phyloP scores from a whole-genome alignment of 2,329 filamentous ascomycete genomes.

The Penicillium sp. region DNA sequence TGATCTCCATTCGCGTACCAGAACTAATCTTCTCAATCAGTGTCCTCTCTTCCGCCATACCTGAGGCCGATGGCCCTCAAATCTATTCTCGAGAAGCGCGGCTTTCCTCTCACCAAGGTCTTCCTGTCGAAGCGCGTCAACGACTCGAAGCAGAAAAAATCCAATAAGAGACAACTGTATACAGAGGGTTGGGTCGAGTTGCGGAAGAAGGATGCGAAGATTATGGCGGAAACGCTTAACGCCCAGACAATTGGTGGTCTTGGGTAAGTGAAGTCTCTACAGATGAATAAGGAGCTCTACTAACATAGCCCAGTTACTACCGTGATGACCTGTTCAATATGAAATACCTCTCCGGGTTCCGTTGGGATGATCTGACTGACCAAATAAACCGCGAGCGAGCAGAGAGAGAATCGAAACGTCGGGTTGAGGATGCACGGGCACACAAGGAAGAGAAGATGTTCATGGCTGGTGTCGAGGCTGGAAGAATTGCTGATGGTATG shows the following conservation, averaged over 20 bases:
- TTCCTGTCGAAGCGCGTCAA: background rate
- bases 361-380: slow-evolving; percentile 41
- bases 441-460: slow-evolving; percentile 48
- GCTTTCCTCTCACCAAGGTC: slow-evolving; percentile 41
- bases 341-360: slow-evolving; percentile 45
- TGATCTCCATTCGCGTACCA: slow-evolving; percentile 12
- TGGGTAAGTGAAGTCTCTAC: slow-evolving; percentile 2
- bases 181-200: slow-evolving; percentile 52
- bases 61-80: slow-evolving; percentile 51
- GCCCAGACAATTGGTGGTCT: slow-evolving; percentile 43
- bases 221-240: slow-evolving; percentile 49
- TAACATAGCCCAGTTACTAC: slow-evolving; percentile 35
- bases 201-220: slow-evolving; percentile 46
- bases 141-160: slow-evolving; percentile 19
- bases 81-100: slow-evolving; percentile 40
- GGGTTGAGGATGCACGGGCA: slow-evolving; percentile 45
- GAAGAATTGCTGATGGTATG: slow-evolving; percentile 45
- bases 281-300: background rate
- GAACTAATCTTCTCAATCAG: slow-evolving; percentile 47
- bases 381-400: slow-evolving; percentile 44
- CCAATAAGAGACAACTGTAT: slow-evolving; percentile 46
- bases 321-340: slow-evolving; percentile 51
- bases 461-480: slow-evolving; percentile 43
- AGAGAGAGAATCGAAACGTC: slow-evolving; percentile 42
- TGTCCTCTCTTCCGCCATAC: slow-evolving; percentile 45